Conservation (phyloP, 2,329 filamentous ascomycete genomes). For the Botrytis deweyae region DNA sequence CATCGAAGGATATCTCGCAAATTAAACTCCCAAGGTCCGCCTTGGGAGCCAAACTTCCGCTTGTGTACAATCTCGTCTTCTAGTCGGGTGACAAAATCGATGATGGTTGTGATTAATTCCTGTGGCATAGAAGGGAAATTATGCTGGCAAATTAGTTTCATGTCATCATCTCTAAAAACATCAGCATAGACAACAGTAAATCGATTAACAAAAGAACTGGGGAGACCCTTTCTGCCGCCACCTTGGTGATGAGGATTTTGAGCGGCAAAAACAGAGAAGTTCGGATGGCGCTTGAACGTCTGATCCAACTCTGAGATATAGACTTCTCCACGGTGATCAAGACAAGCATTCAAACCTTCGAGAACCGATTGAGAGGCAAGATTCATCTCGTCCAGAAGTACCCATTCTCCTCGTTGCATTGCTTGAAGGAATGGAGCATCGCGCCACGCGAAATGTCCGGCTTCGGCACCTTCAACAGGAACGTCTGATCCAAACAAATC, state of each 20-base stretch:
- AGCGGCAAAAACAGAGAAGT: constrained; percentile 93
- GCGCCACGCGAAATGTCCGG: constrained; percentile 90
- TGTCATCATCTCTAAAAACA: constrained; percentile 76
- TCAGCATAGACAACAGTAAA: constrained; percentile 98
- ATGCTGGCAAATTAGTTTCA: constrained; percentile 76
- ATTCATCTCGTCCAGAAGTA: constrained; percentile 98
- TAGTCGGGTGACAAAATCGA: constrained; percentile 77
- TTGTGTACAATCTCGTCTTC: constrained; percentile 67
- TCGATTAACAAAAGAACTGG: constrained; percentile 94
- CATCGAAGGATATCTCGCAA: constrained; percentile 86
- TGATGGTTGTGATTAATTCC: constrained; percentile 63
- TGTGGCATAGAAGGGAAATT: constrained; percentile 66
- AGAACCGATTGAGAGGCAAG: constrained; percentile 94
- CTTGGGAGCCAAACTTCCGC: constrained; percentile 58
- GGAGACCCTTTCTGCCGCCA: constrained; percentile 89
- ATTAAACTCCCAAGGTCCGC: constrained; percentile 94
- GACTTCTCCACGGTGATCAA: constrained; percentile 93
- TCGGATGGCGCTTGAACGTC: constrained; percentile 82
- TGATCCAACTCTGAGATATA: constrained; percentile 95
- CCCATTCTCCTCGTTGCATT: constrained; percentile 97
- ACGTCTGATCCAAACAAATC: constrained; percentile 97
- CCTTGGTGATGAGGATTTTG: constrained; percentile 98
- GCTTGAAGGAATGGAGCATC: constrained; percentile 94
- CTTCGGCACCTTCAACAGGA: constrained; percentile 86
- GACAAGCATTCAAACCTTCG: constrained; percentile 92